Conservation (phyloP, 176 grass and related monocot species). For the Metroxylon sagu region DNA sequence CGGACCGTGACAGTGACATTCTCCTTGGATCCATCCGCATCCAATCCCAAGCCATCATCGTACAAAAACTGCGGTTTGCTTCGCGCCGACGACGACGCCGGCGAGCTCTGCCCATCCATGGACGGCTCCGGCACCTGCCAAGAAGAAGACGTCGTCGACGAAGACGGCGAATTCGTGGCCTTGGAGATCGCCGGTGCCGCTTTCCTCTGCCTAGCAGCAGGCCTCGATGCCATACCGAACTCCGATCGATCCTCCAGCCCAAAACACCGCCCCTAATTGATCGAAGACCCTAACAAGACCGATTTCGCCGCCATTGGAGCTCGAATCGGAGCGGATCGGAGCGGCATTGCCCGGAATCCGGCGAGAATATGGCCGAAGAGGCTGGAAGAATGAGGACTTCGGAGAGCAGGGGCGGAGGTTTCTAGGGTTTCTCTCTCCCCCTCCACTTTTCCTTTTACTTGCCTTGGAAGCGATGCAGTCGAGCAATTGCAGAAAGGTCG, state of each 20-base stretch:
- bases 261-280: background rate
- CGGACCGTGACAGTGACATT: conserved; percentile 95
- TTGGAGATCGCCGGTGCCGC: conserved; percentile 16
- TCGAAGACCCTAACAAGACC: background rate
- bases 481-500: conserved; percentile 4
- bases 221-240: conserved; percentile 5
- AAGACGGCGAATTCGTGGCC: conserved; percentile 57
- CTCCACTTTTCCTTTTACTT: conserved; percentile 36
- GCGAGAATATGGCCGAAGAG: conserved; percentile 13
- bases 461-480: conserved; percentile 55
- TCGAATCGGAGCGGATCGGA: conserved; percentile 30
- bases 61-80: conserved; percentile 26
- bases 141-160: conserved; percentile 65
- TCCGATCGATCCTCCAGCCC: background rate
- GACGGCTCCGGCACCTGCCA: conserved; percentile 59
- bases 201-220: conserved; percentile 47
- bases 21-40: conserved; percentile 61
- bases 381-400: background rate
- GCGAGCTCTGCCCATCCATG: conserved; percentile 57
- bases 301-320: conserved; percentile 38
- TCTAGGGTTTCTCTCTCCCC: conserved; percentile 44
- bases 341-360: conserved; percentile 33
- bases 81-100: conserved; percentile 30
- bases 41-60: conserved; percentile 24
- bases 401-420: conserved; percentile 29